These are phyloP conservation scores for Pyrenula massariospora DNA, from an alignment of 495 filamentous ascomycete species.

Conservation along the genomic window DNA sequence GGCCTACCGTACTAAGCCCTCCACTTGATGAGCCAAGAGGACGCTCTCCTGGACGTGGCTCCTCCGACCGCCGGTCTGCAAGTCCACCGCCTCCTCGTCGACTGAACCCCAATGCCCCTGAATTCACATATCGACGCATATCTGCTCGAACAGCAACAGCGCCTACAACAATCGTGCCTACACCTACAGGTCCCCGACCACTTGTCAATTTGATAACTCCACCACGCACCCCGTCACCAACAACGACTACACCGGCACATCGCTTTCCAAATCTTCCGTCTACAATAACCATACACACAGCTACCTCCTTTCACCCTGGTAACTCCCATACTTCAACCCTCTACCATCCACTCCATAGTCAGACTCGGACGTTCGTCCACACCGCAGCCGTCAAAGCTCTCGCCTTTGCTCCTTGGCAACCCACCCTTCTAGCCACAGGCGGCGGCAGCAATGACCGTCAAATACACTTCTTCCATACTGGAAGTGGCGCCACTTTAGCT, in stretches of 20 bases:
- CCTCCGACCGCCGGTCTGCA: background rate
- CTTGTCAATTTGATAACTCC: background rate
- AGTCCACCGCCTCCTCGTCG: background rate
- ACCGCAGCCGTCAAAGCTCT: slow-evolving; percentile 92
- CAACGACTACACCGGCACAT: background rate
- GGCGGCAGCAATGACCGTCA: slow-evolving; percentile 88
- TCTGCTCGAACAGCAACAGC: background rate
- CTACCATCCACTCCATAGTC: slow-evolving; percentile 29
- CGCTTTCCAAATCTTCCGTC: background rate
- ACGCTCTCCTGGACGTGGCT: background rate
- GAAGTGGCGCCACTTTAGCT: slow-evolving; percentile 72
- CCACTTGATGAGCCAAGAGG: background rate
- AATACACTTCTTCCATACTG: slow-evolving; percentile 91
- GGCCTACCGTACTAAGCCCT: background rate
- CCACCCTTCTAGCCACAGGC: slow-evolving; percentile 77
- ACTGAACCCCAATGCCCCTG: background rate
- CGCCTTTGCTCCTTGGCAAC: slow-evolving; percentile 93
- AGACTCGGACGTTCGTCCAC: slow-evolving; percentile 66
- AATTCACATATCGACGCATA: background rate
- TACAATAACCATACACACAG: background rate
- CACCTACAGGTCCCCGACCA: background rate
- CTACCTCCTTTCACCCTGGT: background rate
- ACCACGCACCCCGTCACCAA: background rate
- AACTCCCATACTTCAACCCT: background rate
- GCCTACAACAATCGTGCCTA: background rate